phyloP scores from a whole-genome alignment of 768 basidiomycete species.

The Russula olivacea region DNA sequence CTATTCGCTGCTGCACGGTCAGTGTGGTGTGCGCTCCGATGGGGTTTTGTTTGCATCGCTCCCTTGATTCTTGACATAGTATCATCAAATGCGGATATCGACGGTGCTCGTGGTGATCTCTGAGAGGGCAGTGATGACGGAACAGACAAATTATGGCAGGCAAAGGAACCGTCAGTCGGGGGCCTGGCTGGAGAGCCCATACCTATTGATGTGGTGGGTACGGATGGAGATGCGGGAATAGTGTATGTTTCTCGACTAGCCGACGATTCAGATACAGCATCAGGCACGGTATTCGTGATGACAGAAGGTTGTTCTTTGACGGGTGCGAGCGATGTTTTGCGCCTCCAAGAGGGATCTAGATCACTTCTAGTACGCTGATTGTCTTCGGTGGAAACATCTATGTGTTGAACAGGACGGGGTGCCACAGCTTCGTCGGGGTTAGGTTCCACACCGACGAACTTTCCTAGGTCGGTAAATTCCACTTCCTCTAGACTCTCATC shows the following conservation, averaged over 20 bases:
- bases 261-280: constrained; percentile 5
- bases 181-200: constrained; percentile 3
- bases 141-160: constrained; percentile 9
- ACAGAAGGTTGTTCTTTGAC: constrained; percentile 16
- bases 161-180: constrained; percentile 6
- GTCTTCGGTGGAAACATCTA: constrained; percentile 29
- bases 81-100: constrained; percentile 73
- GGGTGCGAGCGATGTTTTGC: constrained; percentile 26
- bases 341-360: constrained; percentile 41
- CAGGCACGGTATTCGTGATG: not conserved
- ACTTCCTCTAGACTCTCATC: constrained; percentile 72
- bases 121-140: constrained; percentile 12
- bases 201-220: constrained; percentile 2
- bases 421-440: constrained; percentile 20
- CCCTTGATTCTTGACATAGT: constrained; percentile 84
- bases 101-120: constrained; percentile 29
- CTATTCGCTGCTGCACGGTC: constrained; percentile 15
- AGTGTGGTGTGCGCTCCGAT: constrained; percentile 31
- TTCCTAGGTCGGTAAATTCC: constrained; percentile 72
- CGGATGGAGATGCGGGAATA: constrained; percentile 6
- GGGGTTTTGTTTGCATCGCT: constrained; percentile 60
- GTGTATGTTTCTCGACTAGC: constrained; percentile 5
- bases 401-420: constrained; percentile 11
- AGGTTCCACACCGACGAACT: constrained; percentile 48
- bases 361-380: constrained; percentile 38